phyloP scores from a whole-genome alignment of 2,329 filamentous ascomycete species.

The Cercospora sp. region DNA sequence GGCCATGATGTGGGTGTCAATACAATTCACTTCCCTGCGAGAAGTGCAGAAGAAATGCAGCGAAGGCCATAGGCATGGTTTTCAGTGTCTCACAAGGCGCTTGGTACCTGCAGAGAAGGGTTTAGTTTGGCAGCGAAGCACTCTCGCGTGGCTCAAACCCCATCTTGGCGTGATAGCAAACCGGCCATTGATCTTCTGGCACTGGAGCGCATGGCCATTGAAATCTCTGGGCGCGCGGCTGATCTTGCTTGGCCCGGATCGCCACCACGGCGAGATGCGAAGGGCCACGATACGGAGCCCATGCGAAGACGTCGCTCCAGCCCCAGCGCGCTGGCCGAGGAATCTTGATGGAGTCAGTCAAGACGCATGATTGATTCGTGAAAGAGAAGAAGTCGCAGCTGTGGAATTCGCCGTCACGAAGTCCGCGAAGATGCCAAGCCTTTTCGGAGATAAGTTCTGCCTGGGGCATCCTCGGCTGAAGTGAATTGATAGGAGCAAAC shows the following conservation, averaged over 20 bases:
- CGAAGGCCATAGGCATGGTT: background rate
- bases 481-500: background rate
- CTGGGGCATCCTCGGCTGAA: background rate
- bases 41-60: background rate
- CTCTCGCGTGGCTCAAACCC: background rate
- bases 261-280: constrained; percentile 10
- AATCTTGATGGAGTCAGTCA: background rate
- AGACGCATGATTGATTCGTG: background rate
- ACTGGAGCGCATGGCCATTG: background rate
- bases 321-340: background rate
- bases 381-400: background rate
- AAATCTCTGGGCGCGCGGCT: constrained; percentile 5
- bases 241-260: background rate
- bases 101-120: constrained; percentile 11
- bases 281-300: background rate
- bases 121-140: constrained; percentile 4
- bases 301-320: background rate
- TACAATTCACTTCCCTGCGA: background rate
- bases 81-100: background rate
- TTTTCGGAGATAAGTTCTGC: background rate
- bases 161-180: constrained; percentile 12
- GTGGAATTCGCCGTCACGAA: background rate
- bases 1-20: background rate
- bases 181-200: constrained; percentile 4
- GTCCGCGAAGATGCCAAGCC: background rate